Evolutionary conservation across 1,139 yeast species (phyloP), one percentile per base, ranked within the genome.

Genomic region (Hyphopichia pseudoburtonii): DNA sequence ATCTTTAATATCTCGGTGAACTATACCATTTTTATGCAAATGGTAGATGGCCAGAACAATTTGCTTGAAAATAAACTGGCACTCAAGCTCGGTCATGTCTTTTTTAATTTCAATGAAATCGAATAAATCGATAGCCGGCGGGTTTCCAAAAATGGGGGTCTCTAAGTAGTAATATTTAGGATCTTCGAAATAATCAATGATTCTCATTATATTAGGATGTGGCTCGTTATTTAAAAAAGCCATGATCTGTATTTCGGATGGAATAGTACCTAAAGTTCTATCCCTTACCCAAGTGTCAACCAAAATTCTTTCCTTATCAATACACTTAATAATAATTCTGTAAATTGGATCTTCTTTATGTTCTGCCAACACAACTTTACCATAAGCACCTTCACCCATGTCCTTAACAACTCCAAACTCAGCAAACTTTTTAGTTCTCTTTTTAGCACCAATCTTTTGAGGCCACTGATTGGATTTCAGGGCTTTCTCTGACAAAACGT

Each of bases 221-320:
- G 90, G 92, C 44, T 79, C 78, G 36, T 73, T 67, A 52, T 80
- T 81, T 42, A 92, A 66, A 16, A 82, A 81, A 21, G 92, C 82
- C 88, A 92, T 82, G 33, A 92, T 84, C 57, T 89, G 95, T 50
- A 92, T 92, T 59, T 92, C 98, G 14, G 92, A 82, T 0, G 98
- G 97, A 23, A 92, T 86, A 0, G 96, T 90, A 4, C 98, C 98
- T 30, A 90, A 66, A 44, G 77, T 78, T 17, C 96, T 76, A 59
- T 92, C 97, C 39, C 97, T 71, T 2, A 89, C 95, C 98, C 98
- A 92, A 0, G 97, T 88, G 58, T 92, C 98, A 7, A 92, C 97
- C 52, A 92, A 68, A 49, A 92, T 92, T 38, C 96, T 77, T 48
- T 89, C 96, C 54, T 92, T 92, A 54, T 87, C 86, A 33, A 92